Conservation (phyloP, 257 asterid genomes). For the Gardenia jasminoides region DNA sequence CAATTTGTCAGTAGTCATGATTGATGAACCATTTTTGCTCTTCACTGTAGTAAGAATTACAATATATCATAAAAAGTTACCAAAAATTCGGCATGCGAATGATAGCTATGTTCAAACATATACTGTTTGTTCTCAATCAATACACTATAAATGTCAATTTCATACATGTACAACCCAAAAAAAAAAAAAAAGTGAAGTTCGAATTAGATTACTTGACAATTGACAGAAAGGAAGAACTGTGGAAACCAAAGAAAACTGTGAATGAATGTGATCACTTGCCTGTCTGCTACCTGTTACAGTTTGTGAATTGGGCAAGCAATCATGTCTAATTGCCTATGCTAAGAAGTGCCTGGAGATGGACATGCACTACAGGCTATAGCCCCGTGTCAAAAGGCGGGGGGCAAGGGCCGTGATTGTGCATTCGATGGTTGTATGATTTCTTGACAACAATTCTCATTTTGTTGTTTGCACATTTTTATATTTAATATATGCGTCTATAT, state of each 20-base stretch:
- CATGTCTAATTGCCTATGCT: background rate
- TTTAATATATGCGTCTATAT: background rate
- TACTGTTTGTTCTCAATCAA: background rate
- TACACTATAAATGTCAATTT: too few species aligned
- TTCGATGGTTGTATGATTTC: background rate
- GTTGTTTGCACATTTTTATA: background rate
- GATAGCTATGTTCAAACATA: too few species aligned
- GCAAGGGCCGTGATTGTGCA: background rate
- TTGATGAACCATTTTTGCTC: background rate
- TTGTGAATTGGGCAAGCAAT: conserved; percentile 2
- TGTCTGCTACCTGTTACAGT: background rate
- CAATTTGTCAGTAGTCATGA: too few species aligned
- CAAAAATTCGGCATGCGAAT: too few species aligned
- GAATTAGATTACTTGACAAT: too few species aligned
- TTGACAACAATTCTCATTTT: background rate
- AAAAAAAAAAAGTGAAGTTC: too few species aligned
- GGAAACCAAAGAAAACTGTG: background rate
- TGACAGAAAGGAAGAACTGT: too few species aligned
- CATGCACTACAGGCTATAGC: background rate
- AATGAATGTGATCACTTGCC: too few species aligned
- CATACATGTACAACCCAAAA: too few species aligned
- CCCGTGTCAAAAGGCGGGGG: background rate
- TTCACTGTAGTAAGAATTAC: background rate
- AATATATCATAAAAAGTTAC: background rate
- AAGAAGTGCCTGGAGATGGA: background rate